Conservation (phyloP, 805 yeast genomes). For the Kodamaea sagamina region DNA sequence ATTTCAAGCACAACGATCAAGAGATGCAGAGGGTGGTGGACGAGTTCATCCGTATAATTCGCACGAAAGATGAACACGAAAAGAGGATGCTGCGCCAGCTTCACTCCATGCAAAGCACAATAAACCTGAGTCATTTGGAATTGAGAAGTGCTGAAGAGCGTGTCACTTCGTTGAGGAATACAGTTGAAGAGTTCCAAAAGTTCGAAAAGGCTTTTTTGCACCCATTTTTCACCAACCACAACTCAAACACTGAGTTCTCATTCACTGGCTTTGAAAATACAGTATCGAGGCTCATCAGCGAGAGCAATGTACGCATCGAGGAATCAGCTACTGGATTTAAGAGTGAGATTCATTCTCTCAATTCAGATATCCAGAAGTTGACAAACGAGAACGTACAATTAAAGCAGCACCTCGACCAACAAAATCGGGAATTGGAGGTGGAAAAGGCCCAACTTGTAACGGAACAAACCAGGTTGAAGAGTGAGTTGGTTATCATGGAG, state of each 20-base stretch:
- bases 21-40: neutral
- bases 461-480: neutral
- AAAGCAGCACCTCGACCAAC: neutral
- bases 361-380: too few species aligned
- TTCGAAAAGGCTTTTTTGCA: constrained; percentile 12
- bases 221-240: constrained; percentile 2
- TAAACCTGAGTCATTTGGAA: neutral
- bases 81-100: neutral
- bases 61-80: neutral
- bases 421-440: neutral
- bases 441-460: neutral
- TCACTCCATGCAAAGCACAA: neutral
- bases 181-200: neutral
- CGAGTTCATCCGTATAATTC: neutral
- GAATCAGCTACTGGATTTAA: too few species aligned
- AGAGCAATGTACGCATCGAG: neutral
- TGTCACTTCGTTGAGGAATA: neutral
- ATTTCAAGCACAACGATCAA: neutral
- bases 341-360: too few species aligned
- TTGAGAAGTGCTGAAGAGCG: neutral
- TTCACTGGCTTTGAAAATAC: neutral
- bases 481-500: neutral
- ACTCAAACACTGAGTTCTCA: neutral
- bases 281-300: neutral
- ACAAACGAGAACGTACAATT: too few species aligned